Base-by-base conservation (phyloP, 2,329 filamentous ascomycete genomes). In the Claviceps spartinae region DNA sequence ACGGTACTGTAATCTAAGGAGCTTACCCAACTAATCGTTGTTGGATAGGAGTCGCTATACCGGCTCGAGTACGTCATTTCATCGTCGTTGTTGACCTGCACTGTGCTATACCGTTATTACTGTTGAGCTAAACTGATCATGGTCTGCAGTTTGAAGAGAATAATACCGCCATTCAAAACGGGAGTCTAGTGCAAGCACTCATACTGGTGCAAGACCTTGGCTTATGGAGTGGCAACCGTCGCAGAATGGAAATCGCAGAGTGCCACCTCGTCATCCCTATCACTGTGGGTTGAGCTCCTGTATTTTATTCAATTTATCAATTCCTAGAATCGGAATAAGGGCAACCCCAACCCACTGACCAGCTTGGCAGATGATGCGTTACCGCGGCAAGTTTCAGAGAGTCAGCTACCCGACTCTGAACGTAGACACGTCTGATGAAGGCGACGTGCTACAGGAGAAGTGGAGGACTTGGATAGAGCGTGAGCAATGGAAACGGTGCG, bases 401-500 rank as follows among this genome's bases (percentile, higher is more conserved):
- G 75, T 73, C 14, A 69, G 69, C 2, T 82, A 79, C 60, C 71
- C 74, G 2, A 63, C 68, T 2, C 72, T 83, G 14, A 61, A 68
- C 0, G 74, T 80, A 1, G 61, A 67, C n/a, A 60, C 72, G 0
- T 72, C 74, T 1, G 82, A 86, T 52, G 69, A 77, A 22, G 79
- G 77, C 1, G 63, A 77, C 18, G 67, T 67, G 2, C 66, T 88
- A 0, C 75, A 85, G 53, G 66, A 71, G 3, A 86, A 86, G 58
- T 88, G 84, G 84, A 72, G 67, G 52, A 65, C 67, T 24, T 88
- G 83, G 83, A 72, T 78, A 14, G 71, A 78, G 47, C 70, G 77
- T 54, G 83, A 87, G 60, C 81, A 78, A 3, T 85, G 79, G 68
- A 85, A 86, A 61, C 75, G 82, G 68, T 77, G 56, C n/a, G 49